phyloP scores from a whole-genome alignment of 169 alveolate genomes.

The Neospora caninum region DNA sequence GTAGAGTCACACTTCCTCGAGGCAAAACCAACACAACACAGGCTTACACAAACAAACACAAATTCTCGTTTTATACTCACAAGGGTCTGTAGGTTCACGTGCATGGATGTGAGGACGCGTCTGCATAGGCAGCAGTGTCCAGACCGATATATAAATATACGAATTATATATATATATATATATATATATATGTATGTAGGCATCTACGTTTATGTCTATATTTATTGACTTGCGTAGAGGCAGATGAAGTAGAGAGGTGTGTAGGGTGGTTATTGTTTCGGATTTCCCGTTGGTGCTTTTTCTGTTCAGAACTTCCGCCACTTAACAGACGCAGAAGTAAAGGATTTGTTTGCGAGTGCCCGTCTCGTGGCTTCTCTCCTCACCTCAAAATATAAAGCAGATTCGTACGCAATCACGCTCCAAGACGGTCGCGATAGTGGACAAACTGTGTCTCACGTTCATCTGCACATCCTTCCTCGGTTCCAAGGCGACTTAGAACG shows the following conservation, averaged over 20 bases:
- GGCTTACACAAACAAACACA: too few relatives aligned
- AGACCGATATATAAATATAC: too few relatives aligned
- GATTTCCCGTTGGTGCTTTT: background rate
- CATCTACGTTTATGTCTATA: too few relatives aligned
- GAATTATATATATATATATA: too few relatives aligned
- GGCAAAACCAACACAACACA: too few relatives aligned
- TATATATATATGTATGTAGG: background rate
- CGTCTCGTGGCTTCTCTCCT: background rate
- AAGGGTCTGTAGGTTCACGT: too few relatives aligned
- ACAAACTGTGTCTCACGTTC: conserved; percentile 89
- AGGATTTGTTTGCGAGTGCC: conserved; percentile 15
- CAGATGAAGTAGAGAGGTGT: background rate
- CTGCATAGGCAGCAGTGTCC: too few relatives aligned
- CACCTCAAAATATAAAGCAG: background rate
- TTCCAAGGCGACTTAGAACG: conserved; percentile 65
- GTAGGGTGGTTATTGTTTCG: background rate
- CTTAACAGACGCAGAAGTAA: background rate
- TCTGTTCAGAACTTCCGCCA: background rate
- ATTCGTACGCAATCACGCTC: background rate
- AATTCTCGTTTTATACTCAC: too few relatives aligned
- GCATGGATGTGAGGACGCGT: too few relatives aligned
- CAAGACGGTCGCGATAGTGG: conserved; percentile 92
- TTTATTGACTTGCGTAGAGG: too few relatives aligned
- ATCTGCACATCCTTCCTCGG: conserved; percentile 88
- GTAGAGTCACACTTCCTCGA: too few relatives aligned